A percentile compares a stretch with the other conserved stretches of the same genome.
These are phyloP conservation scores for Kandelia obovata DNA, from an alignment of 345 rosid species.

Conservation along the genomic window DNA sequence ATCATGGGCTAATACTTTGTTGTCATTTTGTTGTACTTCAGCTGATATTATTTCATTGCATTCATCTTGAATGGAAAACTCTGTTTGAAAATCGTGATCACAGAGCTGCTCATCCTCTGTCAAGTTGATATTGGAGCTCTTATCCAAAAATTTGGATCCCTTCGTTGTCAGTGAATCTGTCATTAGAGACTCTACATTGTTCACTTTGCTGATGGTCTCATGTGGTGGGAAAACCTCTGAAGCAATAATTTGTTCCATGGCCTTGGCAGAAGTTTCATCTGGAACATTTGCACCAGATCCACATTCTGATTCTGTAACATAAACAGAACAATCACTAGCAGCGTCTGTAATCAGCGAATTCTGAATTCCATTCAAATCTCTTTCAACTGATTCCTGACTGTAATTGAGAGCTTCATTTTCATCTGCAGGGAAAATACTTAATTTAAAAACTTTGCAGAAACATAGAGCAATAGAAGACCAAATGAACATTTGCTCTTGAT, in stretches of 20 bases:
- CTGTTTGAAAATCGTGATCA: background rate
- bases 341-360: background rate
- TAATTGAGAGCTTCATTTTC: constrained; percentile 2
- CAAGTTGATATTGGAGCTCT: constrained; percentile 4
- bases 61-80: background rate
- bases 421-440: background rate
- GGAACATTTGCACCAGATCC: background rate
- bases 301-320: background rate
- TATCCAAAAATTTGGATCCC: background rate
- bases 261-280: background rate
- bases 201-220: background rate
- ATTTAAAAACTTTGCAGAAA: background rate
- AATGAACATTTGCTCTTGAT: background rate
- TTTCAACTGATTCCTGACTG: background rate
- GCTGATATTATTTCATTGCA: background rate
- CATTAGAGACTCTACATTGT: background rate
- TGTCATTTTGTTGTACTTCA: background rate
- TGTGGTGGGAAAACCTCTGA: background rate
- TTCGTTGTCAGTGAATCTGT: background rate
- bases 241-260: background rate
- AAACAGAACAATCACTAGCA: background rate
- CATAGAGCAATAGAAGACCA: background rate
- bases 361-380: background rate
- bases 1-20: background rate
- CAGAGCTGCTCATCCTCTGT: background rate